phyloP scores from a whole-genome alignment of 345 rosid genomes.

The Mercurialis annua region DNA sequence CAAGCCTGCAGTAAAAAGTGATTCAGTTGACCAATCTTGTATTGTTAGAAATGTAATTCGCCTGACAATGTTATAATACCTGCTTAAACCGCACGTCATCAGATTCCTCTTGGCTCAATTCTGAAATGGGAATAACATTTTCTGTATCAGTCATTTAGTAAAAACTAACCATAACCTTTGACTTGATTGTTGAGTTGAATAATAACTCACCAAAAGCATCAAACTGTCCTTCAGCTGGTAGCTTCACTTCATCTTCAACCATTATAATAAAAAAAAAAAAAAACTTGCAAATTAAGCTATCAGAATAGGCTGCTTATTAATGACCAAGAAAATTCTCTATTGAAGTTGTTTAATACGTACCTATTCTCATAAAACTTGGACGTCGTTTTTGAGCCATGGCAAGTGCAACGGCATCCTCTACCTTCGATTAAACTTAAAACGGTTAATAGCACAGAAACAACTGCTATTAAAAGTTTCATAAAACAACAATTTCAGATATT shows the following conservation, averaged over 20 bases:
- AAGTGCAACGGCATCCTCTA: conserved; percentile 70
- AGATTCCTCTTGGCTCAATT: conserved; percentile 69
- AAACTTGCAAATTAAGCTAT: conserved; percentile 21
- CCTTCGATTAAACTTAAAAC: conserved; percentile 25
- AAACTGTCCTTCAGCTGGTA: conserved; percentile 59
- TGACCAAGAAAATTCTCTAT: too few relatives aligned
- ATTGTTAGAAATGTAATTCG: neutral
- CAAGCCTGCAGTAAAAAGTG: conserved; percentile 52
- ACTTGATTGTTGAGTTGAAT: neutral
- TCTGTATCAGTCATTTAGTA: neutral
- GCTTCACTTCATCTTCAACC: conserved; percentile 55
- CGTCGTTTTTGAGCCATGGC: conserved; percentile 74
- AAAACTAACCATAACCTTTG: neutral
- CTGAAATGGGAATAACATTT: conserved; percentile 34
- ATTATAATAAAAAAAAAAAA: neutral
- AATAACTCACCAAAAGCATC: conserved; percentile 68
- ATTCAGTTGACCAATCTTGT: neutral
- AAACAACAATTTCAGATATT: too few relatives aligned
- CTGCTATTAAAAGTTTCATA: neutral
- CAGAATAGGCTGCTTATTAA: neutral
- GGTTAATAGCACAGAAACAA: neutral
- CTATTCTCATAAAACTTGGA: conserved; percentile 35
- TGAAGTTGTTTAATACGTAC: conserved; percentile 11
- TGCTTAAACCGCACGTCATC: conserved; percentile 84
- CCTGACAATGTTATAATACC: conserved; percentile 33